Percentiles rank a stretch among this genome's conserved stretches.
Conservation (phyloP, 2,329 filamentous ascomycete species). For the Colletotrichum sp. region DNA sequence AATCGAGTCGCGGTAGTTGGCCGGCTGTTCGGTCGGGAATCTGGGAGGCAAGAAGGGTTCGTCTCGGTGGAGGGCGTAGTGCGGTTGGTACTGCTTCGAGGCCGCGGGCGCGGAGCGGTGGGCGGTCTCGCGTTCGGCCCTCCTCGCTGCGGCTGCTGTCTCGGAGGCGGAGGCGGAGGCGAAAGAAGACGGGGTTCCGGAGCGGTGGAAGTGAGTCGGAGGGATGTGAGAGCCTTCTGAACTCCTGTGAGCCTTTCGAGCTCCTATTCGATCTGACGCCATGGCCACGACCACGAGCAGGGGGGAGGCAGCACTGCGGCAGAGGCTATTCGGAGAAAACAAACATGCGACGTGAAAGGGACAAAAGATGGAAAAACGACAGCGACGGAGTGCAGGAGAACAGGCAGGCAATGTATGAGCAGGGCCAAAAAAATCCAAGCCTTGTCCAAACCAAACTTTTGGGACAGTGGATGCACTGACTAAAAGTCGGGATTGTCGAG, state of each 20-base stretch:
- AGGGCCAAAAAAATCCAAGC: not conserved
- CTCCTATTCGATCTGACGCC: constrained; percentile 20
- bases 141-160: not conserved
- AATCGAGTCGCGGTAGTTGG: constrained; percentile 51
- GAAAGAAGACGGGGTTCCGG: not conserved
- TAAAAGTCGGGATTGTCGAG: constrained; percentile 19
- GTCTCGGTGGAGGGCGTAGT: constrained; percentile 21
- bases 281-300: constrained; percentile 20
- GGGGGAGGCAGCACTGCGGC: not conserved
- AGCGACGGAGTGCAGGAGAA: not conserved
- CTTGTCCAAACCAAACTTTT: constrained; percentile 16
- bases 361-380: not conserved
- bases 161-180: not conserved
- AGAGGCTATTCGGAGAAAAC: not conserved
- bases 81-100: constrained; percentile 19
- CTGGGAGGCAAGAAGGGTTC: constrained; percentile 22
- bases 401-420: not conserved
- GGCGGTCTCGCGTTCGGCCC: constrained; percentile 19
- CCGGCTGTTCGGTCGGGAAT: constrained; percentile 26
- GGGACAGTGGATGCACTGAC: constrained; percentile 21
- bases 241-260: constrained; percentile 24
- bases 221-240: constrained; percentile 22
- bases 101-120: constrained; percentile 24
- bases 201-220: constrained; percentile 7
- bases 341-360: not conserved